Base-by-base conservation (phyloP, 768 basidiomycete species). In the Clathrus columnatus region DNA sequence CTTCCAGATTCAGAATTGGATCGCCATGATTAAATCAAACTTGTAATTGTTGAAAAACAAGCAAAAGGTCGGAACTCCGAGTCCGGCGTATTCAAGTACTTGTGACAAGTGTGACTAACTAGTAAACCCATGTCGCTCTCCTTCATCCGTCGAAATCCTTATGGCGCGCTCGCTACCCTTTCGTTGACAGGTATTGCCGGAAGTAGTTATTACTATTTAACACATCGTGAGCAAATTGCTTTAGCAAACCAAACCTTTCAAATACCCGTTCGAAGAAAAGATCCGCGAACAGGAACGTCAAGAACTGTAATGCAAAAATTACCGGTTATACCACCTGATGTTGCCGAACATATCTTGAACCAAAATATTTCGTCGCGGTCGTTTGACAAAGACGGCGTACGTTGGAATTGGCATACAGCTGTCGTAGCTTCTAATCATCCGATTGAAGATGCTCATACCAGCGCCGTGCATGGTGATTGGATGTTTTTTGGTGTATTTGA, bases 401-500 rank as follows among this genome's bases (percentile, higher is more conserved):
- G 75, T 11, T 91, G 88, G 88, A 83, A 78, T 60, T 84, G 85
- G 69, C 77, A 84, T 48, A 94, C 86, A 2, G 88, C 90, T 17
- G 79, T 76, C 29, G 72, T 98, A 30, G 74, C 88, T 0, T 86
- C 91, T 2, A 99, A 99, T 64, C 81, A 87, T 57, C 90, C 92
- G 7, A 83, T 96, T 50, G 96, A 99, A 69, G 96, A 99, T 66
- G 83, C 45, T n/a, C 18, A 46, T 26, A 80, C 84, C 60, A 73
- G 78, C 8, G 74, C 78, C 2, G 73, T 73, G 0, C 77, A 79
- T 1, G 85, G 86, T 14, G 88, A 90, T 63, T 77, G 87, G 57
- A 73, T 91, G 43, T 87, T 95, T 69, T 93, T 91, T 63, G 73
- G 90, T 1, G 83, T 95, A 30, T 87, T 95, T 83, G 92, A 93